Evolutionary conservation across 1,284 basidiomycete genomes (phyloP), one percentile per base, ranked within the genome.

Genomic region (Puccinia hordei): DNA sequence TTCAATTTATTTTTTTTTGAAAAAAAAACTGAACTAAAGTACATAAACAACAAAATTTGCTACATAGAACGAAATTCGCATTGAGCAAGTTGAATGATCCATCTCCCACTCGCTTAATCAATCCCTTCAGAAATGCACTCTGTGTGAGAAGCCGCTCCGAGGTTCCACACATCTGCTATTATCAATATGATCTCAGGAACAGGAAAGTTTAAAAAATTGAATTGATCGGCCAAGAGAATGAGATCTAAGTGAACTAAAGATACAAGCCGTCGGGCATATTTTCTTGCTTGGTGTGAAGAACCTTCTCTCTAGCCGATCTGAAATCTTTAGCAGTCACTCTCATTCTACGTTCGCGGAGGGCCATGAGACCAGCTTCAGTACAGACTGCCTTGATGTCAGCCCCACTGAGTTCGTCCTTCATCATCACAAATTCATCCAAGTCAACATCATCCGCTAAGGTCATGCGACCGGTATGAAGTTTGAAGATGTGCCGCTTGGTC

Each of bases 351-450:
- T 99, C 97, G 83, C 97, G 89, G 82, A 99, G 88, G 5, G 97
- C 97, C 73, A 98, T 88, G 77, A 99, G 86, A 84, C 97, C 97
- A 24, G 97, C 97, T 86, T 99, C 97, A 4, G 97, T 87, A 85
- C 93, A 96, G 22, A 95, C 93, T 3, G 95, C 95, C 88, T 98
- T 98, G 89, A 99, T 98, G 85, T 99, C 97, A 6, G 96, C 96
- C 80, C 96, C 96, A 13, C 93, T 95, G 22, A 98, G 87, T 84
- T 99, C 96, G 84, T 99, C 97, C 87, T 99, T 99, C 81, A 93
- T 92, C 87, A 92, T 93, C 80, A 99, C 91, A 84, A 94, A 94
- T 87, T 98, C 95, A 85, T 99, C 97, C 71, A 99, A 88, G 85
- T 97, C 94, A 57, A 99, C 97, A 84, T 99, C 97, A 72, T 91